Percentiles rank a stretch among this genome's conserved stretches.
Evolutionary conservation across 805 yeast species (phyloP).

Genomic region (Blastobotrys chiropterorum): DNA sequence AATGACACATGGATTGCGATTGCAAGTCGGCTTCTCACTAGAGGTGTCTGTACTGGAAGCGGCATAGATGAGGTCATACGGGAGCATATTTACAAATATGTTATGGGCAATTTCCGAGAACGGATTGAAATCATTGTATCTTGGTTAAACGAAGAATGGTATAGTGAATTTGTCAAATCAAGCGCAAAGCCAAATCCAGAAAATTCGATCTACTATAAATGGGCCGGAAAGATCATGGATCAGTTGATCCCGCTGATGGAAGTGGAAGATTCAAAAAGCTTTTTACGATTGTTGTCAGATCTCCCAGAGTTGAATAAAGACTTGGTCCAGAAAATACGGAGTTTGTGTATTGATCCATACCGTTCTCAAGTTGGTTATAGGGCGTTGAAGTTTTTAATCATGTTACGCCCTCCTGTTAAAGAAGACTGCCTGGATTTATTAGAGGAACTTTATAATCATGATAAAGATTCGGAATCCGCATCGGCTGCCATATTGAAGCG

Average conservation of each 20-base stretch:
- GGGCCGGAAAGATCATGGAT: conserved; percentile 70
- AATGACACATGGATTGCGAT: conserved; percentile 72
- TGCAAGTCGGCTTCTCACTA: conserved; percentile 68
- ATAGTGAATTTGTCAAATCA: conserved; percentile 43
- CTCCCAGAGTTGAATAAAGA: conserved; percentile 65
- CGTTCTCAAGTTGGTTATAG: conserved; percentile 76
- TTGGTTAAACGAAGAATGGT: conserved; percentile 97
- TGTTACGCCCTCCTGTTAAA: conserved; percentile 86
- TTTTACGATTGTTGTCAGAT: conserved; percentile 80
- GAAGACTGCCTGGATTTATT: conserved; percentile 34
- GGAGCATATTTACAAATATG: conserved; percentile 63
- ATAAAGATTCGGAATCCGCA: conserved; percentile 14
- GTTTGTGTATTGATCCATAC: conserved; percentile 80
- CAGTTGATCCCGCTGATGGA: conserved; percentile 81
- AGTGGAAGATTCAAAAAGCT: conserved; percentile 67
- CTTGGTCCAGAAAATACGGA: conserved; percentile 58
- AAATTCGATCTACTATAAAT: conserved; percentile 45
- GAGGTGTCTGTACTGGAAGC: conserved; percentile 51
- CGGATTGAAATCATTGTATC: conserved; percentile 72
- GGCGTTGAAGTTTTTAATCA: conserved; percentile 68
- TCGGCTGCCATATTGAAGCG: conserved; percentile 25
- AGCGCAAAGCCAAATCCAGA: conserved; percentile 28
- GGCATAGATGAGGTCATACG: conserved; percentile 44
- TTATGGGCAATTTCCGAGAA: conserved; percentile 63
- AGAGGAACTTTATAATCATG: conserved; percentile 25